phyloP scores from a whole-genome alignment of 2,329 filamentous ascomycete genomes.

The Parafenestella ontariensis region DNA sequence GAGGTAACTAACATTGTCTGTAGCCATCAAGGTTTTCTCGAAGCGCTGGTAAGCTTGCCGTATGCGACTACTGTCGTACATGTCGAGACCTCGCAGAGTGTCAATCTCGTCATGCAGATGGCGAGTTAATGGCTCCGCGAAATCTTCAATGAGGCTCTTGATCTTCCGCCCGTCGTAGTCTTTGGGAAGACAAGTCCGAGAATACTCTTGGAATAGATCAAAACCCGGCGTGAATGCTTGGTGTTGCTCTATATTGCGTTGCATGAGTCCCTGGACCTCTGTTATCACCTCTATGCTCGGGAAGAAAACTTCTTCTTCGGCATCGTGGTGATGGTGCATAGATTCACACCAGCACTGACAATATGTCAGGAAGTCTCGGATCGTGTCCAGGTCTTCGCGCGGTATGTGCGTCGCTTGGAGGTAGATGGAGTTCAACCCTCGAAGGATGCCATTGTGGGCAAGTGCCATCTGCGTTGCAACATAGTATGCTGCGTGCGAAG shows the following conservation, averaged over 20 bases:
- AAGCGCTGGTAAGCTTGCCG: slow-evolving; percentile 11
- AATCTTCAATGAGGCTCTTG: slow-evolving; percentile 21
- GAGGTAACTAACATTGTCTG: slow-evolving; percentile 44
- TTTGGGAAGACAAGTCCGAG: slow-evolving; percentile 1
- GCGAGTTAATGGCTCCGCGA: slow-evolving; percentile 18
- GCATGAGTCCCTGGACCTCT: slow-evolving; percentile 59
- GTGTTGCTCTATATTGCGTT: slow-evolving; percentile 63
- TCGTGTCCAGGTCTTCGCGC: slow-evolving; percentile 61
- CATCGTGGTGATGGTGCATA: slow-evolving; percentile 67
- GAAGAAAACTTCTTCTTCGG: slow-evolving; percentile 66
- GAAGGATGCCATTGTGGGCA: slow-evolving; percentile 68
- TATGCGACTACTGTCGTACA: slow-evolving; percentile 23
- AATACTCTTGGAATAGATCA: slow-evolving; percentile 39
- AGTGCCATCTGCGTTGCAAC: slow-evolving; percentile 69
- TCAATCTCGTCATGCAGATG: slow-evolving; percentile 32
- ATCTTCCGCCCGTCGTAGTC: background rate
- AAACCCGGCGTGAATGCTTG: slow-evolving; percentile 63
- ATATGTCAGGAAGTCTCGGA: slow-evolving; percentile 38
- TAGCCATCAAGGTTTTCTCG: slow-evolving; percentile 39
- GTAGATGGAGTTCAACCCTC: slow-evolving; percentile 70
- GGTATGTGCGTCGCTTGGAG: slow-evolving; percentile 61
- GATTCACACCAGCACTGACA: slow-evolving; percentile 56
- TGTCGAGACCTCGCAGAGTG: slow-evolving; percentile 21
- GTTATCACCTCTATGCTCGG: slow-evolving; percentile 62
- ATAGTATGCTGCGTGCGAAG: slow-evolving; percentile 43